Evolutionary conservation across 768 basidiomycete species (phyloP).

Genomic region (Mycena vitilis): DNA sequence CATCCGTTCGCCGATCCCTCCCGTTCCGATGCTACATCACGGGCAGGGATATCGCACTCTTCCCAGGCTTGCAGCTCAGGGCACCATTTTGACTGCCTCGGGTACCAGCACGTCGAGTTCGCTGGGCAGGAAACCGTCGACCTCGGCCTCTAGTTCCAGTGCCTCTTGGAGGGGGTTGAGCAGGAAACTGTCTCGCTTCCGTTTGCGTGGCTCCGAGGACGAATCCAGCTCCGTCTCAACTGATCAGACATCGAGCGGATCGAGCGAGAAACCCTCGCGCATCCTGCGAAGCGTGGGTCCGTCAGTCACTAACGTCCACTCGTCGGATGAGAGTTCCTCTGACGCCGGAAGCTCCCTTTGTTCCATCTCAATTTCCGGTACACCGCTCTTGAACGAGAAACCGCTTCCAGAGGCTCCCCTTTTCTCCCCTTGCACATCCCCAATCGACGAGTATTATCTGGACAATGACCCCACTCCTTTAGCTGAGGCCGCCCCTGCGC

Average conservation of each 20-base stretch:
- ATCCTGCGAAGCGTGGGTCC: constrained; percentile 14
- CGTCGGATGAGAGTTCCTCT: constrained; percentile 25
- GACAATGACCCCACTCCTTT: background rate
- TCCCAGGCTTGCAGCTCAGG: background rate
- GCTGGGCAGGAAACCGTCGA: too few species aligned
- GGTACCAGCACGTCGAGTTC: too few species aligned
- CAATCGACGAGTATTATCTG: constrained; percentile 13
- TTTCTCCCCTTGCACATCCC: constrained; percentile 19
- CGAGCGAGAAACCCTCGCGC: constrained; percentile 18
- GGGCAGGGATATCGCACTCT: constrained; percentile 20
- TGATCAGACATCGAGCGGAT: background rate
- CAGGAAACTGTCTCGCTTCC: background rate
- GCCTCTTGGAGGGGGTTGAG: background rate
- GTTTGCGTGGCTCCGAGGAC: background rate
- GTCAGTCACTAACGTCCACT: constrained; percentile 14
- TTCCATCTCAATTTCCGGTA: constrained; percentile 10
- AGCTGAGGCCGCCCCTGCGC: background rate
- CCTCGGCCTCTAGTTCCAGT: too few species aligned
- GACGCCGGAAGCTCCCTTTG: constrained; percentile 12
- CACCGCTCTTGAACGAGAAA: constrained; percentile 4
- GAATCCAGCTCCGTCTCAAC: background rate
- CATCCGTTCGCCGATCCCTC: background rate
- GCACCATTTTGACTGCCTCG: background rate
- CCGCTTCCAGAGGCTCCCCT: constrained; percentile 13
- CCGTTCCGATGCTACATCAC: constrained; percentile 9